These are phyloP conservation scores for Chalara sp. DNA, from an alignment of 2,329 filamentous ascomycete genomes.

Conservation along the genomic window DNA sequence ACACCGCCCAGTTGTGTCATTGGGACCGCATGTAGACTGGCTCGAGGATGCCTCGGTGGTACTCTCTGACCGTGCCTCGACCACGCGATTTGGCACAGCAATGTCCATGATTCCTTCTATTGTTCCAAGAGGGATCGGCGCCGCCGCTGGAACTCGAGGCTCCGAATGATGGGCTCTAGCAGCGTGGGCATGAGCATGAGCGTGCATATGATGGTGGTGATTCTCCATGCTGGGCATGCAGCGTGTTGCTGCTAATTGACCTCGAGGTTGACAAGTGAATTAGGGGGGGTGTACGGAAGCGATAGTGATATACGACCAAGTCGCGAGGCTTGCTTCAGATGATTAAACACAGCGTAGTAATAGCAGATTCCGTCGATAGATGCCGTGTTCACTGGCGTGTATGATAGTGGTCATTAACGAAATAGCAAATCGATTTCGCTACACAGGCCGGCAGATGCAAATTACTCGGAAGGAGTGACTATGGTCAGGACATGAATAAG, in stretches of 20 bases:
- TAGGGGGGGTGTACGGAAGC: too few species aligned
- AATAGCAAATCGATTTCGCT: slow-evolving; percentile 1
- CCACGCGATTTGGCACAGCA: slow-evolving; percentile 16
- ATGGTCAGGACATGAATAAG: slow-evolving; percentile 21
- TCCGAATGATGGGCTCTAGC: not conserved
- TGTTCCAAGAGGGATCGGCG: slow-evolving; percentile 12
- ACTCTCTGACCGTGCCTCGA: slow-evolving; percentile 17
- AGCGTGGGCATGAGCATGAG: not conserved
- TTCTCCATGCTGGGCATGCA: too few species aligned
- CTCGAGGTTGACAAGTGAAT: too few species aligned
- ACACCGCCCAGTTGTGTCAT: slow-evolving; percentile 35
- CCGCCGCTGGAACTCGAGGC: slow-evolving; percentile 14
- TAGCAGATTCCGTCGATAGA: too few species aligned
- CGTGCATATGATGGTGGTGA: too few species aligned
- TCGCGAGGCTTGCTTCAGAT: too few species aligned
- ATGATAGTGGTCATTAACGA: not conserved
- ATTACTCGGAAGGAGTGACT: slow-evolving; percentile 27
- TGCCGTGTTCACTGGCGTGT: not conserved
- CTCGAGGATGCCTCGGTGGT: slow-evolving; percentile 16
- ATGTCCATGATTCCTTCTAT: slow-evolving; percentile 20
- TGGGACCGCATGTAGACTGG: slow-evolving; percentile 27
- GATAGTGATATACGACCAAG: too few species aligned
- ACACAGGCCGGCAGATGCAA: slow-evolving; percentile 1
- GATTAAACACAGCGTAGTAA: too few species aligned
- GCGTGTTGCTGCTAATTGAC: too few species aligned